Evolutionary conservation across 2,329 filamentous ascomycete genomes (phyloP).

Genomic region (Lithohypha guttulata): DNA sequence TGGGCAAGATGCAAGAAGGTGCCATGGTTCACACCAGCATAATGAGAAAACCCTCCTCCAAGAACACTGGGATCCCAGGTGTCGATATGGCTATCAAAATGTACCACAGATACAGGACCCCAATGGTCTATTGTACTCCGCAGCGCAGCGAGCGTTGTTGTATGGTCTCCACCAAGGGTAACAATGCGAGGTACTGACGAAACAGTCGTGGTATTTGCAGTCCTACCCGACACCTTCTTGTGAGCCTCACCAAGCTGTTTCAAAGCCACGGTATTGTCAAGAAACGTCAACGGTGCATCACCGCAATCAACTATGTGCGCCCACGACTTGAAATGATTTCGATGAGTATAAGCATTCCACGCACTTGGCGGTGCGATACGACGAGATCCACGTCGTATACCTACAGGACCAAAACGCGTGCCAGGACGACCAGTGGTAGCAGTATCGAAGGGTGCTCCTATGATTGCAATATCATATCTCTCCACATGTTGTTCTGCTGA

Average conservation of each 20-base stretch:
- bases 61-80: slow-evolving; percentile 46
- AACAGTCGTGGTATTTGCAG: slow-evolving; percentile 31
- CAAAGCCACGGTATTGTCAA: slow-evolving; percentile 46
- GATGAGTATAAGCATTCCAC: slow-evolving; percentile 41
- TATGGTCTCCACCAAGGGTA: slow-evolving; percentile 46
- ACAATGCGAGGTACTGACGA: slow-evolving; percentile 40
- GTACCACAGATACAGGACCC: slow-evolving; percentile 46
- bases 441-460: slow-evolving; percentile 44
- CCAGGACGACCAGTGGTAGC: slow-evolving; percentile 43
- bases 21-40: slow-evolving; percentile 47
- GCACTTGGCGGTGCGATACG: slow-evolving; percentile 33
- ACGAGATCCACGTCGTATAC: slow-evolving; percentile 41
- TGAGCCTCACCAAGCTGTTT: slow-evolving; percentile 44
- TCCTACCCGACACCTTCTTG: slow-evolving; percentile 37
- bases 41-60: slow-evolving; percentile 41
- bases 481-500: slow-evolving; percentile 21
- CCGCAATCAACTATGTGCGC: slow-evolving; percentile 46
- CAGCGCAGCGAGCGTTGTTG: slow-evolving; percentile 43
- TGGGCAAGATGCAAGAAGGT: slow-evolving; percentile 48
- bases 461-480: slow-evolving; percentile 32
- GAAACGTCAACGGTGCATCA: slow-evolving; percentile 41
- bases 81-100: slow-evolving; percentile 47
- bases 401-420: slow-evolving; percentile 42
- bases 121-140: slow-evolving; percentile 39
- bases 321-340: slow-evolving; percentile 38